Percentiles rank a stretch among this genome's conserved stretches.
Conservation (phyloP, 345 rosid species). For the Turnera subulata region DNA sequence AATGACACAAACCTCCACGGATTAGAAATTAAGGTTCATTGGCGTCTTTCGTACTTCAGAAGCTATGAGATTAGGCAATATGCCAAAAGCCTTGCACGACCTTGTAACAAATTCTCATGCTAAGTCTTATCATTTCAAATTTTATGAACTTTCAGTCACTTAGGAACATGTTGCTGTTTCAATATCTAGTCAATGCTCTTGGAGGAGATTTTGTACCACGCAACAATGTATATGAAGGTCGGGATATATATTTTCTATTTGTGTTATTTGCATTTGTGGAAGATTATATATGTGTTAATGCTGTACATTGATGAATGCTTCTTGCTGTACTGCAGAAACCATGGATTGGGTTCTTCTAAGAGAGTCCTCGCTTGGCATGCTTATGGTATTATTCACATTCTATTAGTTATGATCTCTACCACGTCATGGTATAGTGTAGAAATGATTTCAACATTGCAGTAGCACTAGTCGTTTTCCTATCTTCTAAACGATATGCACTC, state of each 20-base stretch:
- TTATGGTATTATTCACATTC: conserved; percentile 46
- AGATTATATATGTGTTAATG: background rate
- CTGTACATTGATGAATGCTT: background rate
- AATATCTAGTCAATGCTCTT: conserved; percentile 67
- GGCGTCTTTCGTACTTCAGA: background rate
- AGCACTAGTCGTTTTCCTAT: no score
- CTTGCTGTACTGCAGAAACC: conserved; percentile 50
- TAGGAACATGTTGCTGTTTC: conserved; percentile 61
- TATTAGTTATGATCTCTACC: no score
- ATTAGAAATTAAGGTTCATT: conserved; percentile 45
- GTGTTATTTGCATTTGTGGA: conserved; percentile 3
- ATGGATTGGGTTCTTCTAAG: conserved; percentile 62
- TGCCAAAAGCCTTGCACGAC: background rate
- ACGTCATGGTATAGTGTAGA: no score
- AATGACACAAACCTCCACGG: conserved; percentile 27
- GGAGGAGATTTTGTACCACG: conserved; percentile 60
- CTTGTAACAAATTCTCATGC: background rate
- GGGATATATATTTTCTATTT: conserved; percentile 6
- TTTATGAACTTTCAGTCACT: conserved; percentile 33
- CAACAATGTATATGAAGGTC: conserved; percentile 49
- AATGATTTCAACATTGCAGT: no score
- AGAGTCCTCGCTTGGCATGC: conserved; percentile 62
- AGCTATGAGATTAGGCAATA: background rate
- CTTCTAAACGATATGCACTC: no score
- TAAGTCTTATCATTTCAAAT: background rate